These are phyloP conservation scores for Luffa aegyptiaca DNA, from an alignment of 306 rosid genomes.

Conservation along the genomic window DNA sequence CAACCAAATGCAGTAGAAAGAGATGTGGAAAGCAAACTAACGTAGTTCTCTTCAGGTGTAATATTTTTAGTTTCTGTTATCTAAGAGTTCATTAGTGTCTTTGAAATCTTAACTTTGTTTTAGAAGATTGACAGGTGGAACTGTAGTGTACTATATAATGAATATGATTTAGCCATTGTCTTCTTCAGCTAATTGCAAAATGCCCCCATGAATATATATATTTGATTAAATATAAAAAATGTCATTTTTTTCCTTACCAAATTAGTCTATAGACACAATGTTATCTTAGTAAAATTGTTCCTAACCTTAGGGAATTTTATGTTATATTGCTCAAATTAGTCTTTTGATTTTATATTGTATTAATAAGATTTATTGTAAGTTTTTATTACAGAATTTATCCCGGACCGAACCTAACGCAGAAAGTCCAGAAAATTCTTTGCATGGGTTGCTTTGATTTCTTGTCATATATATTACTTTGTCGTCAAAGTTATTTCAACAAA, in stretches of 20 bases:
- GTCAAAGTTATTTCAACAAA: not conserved
- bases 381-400: too few relatives aligned
- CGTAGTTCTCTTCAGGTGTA: not conserved
- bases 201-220: too few relatives aligned
- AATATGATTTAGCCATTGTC: not conserved
- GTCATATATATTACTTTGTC: not conserved
- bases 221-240: too few relatives aligned
- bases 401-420: too few relatives aligned
- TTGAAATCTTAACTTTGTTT: not conserved
- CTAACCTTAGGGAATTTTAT: too few relatives aligned
- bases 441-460: not conserved
- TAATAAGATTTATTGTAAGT: too few relatives aligned
- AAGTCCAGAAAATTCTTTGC: too few relatives aligned
- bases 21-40: slow-evolving; percentile 27
- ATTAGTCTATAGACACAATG: too few relatives aligned
- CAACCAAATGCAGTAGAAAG: slow-evolving; percentile 26
- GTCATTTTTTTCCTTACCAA: too few relatives aligned
- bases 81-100: not conserved
- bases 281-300: not conserved
- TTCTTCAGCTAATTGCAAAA: not conserved
- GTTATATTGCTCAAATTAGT: too few relatives aligned
- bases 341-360: too few relatives aligned
- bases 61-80: not conserved
- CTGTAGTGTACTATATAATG: not conserved
- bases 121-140: not conserved